Conservation (phyloP, 2,329 filamentous ascomycete species). For the Aspergillus fumigatiaffinis region DNA sequence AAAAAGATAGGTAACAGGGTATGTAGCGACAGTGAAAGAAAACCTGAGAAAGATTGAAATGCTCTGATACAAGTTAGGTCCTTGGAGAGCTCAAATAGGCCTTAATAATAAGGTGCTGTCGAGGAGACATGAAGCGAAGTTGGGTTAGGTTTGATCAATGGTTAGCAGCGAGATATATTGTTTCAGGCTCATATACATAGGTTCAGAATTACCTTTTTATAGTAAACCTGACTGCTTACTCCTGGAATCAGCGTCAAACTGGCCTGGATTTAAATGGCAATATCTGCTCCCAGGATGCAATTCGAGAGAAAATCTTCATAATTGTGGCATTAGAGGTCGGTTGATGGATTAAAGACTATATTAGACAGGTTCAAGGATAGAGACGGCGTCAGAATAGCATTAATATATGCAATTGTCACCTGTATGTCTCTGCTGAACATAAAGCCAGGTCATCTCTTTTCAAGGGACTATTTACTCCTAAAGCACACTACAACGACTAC, state of each 20-base stretch:
- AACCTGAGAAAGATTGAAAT: too few relatives aligned
- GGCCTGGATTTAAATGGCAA: neutral
- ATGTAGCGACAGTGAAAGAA: too few relatives aligned
- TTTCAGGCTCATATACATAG: neutral
- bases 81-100: too few relatives aligned
- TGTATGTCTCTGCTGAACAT: neutral
- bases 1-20: neutral
- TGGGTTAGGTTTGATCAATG: neutral
- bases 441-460: neutral
- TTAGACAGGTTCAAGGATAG: neutral
- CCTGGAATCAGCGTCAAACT: too few relatives aligned
- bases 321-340: neutral
- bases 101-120: too few relatives aligned
- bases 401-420: neutral
- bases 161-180: neutral
- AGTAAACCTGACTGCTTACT: too few relatives aligned
- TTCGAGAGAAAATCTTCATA: neutral
- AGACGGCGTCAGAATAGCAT: neutral
- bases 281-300: neutral
- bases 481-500: neutral
- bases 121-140: neutral
- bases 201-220: too few relatives aligned
- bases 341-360: neutral
- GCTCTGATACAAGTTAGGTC: too few relatives aligned
- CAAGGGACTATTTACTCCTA: neutral